Evolutionary conservation across 192 early-diverging fungal species (phyloP), one percentile per base, ranked within the genome.

Genomic region (Coemansia umbellata): DNA sequence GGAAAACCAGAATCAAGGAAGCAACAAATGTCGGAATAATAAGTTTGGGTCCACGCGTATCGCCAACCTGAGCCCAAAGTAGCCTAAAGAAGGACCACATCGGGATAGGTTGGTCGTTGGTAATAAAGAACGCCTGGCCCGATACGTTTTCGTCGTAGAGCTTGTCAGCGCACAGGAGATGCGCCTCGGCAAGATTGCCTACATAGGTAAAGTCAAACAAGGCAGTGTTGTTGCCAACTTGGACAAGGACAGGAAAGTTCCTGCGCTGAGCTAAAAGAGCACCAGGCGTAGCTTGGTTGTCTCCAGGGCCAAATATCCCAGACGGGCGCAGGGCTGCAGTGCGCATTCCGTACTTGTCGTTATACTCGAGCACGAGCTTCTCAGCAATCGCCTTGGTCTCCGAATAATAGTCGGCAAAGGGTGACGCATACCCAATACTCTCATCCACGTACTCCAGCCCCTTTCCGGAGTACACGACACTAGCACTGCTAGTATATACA

Each of bases 151-250:
- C 80, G 49, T 74, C 81, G 61, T 67, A 71, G 26, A 95, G 63
- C 47, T 82, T 85, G 33, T 94, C 83, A 3, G 85, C 88, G 7
- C 92, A 92, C 44, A 94, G 74, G 9, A 95, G 60, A 65, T 98
- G 95, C 10, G 91, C 85, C 49, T 94, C 90, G 6, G 91, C 91
- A n/a, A 89, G 85, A 53, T 97, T 97, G 59, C 84, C 91, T 5
- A 97, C 95, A 58, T 94, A 93, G 8, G 95, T 95, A 63, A 84
- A 92, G 56, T 97, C 95, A 66, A 93, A 87, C 31, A 94, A 59
- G 31, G 82, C 83, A 0, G 71, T 79, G 78, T 94, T 94, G 59
- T 84, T 65, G 17, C 95, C 95, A 47, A 97, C 85, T 74, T 91
- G 90, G 51, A 92, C 77, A 37, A 80, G 39, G 17, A 79, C 71